Percentiles rank a stretch among this genome's conserved stretches.
Conservation (phyloP, 129 eudicot species). For the Helianthus tuberosus region DNA sequence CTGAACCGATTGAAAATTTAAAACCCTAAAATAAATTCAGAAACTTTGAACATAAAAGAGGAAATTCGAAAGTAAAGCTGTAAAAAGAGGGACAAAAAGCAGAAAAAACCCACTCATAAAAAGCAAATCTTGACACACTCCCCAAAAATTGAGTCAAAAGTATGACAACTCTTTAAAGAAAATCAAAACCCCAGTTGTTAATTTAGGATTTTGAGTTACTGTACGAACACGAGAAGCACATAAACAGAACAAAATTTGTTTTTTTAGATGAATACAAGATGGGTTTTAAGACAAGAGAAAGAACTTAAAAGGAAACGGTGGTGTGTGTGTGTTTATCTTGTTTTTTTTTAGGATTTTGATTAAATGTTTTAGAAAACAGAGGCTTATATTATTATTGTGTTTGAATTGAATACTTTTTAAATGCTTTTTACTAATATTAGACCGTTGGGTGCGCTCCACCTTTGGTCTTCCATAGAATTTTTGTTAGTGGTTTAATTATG, state of each 20-base stretch:
- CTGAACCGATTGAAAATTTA: neutral
- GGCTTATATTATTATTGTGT: neutral
- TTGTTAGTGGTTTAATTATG: too few species aligned
- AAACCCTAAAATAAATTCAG: neutral
- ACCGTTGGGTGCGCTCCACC: slow-evolving; percentile 41
- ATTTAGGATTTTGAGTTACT: slow-evolving; percentile 13
- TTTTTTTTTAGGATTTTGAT: slow-evolving; percentile 7
- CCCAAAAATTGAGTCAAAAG: slow-evolving; percentile 28
- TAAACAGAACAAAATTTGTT: slow-evolving; percentile 2
- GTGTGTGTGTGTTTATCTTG: slow-evolving; percentile 14
- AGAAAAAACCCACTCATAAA: slow-evolving; percentile 31
- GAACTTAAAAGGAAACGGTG: neutral
- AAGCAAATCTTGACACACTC: slow-evolving; percentile 36
- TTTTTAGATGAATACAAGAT: neutral
- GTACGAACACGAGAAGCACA: slow-evolving; percentile 12
- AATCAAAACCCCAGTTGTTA: slow-evolving; percentile 7
- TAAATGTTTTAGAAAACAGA: neutral
- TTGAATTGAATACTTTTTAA: slow-evolving; percentile 8
- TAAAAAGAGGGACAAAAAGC: slow-evolving; percentile 12
- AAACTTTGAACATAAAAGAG: slow-evolving; percentile 9
- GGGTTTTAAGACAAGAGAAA: neutral
- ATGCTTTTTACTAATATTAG: slow-evolving; percentile 18
- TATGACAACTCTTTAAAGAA: neutral
- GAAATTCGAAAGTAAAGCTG: slow-evolving; percentile 23
- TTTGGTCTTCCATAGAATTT: neutral